phyloP scores from a whole-genome alignment of 805 yeast species.

The Wickerhamiella australiensis region DNA sequence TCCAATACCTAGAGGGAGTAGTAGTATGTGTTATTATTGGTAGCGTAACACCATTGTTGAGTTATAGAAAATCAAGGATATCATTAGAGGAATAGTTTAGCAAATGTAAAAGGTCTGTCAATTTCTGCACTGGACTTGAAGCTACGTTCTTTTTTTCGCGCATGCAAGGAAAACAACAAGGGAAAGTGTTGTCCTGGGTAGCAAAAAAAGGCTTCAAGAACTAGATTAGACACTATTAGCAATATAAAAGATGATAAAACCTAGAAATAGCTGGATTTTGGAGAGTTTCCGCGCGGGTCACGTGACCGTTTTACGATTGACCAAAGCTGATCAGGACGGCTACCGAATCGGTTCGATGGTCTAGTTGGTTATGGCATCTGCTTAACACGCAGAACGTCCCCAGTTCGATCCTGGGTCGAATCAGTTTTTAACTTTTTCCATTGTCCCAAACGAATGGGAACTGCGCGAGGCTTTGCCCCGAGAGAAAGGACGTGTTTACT shows the following conservation, averaged over 20 bases:
- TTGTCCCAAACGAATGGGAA: background rate
- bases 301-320: background rate
- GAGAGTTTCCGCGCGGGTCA: background rate
- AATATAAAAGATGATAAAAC: background rate
- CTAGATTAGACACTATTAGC: background rate
- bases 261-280: too few relatives aligned
- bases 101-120: too few relatives aligned
- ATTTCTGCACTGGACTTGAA: too few relatives aligned
- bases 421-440: conserved; percentile 39
- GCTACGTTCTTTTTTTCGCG: too few relatives aligned
- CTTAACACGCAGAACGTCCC: conserved; percentile 99
- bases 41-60: too few relatives aligned
- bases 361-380: conserved; percentile 99
- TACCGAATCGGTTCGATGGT: conserved; percentile 40
- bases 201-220: too few relatives aligned
- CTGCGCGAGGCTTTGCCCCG: background rate
- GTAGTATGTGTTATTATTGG: too few relatives aligned
- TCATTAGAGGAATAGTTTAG: too few relatives aligned
- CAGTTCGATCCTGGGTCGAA: conserved; percentile 99
- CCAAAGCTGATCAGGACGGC: background rate
- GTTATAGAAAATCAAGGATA: too few relatives aligned
- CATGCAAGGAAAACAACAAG: too few relatives aligned
- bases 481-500: background rate
- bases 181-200: too few relatives aligned
- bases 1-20: too few relatives aligned